Evolutionary conservation across 805 yeast genomes (phyloP), one percentile per base, ranked within the genome.

Genomic region (Hanseniaspora occidentalis): DNA sequence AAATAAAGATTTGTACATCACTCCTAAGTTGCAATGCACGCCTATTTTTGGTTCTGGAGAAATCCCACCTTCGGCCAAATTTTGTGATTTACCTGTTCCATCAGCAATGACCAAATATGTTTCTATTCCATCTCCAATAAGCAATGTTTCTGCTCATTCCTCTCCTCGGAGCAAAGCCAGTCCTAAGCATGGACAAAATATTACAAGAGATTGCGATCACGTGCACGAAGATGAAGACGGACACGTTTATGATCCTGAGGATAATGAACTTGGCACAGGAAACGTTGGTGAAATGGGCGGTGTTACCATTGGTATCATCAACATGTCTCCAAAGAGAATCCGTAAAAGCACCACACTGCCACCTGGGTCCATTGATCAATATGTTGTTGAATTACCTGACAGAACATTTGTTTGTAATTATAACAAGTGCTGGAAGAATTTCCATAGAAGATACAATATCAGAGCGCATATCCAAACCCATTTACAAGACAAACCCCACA

Each of bases 401-500:
- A 81, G 79, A 45, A 66, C 71, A 23, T 94, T 71, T 62, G 69
- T 77, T 27, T 92, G 99, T 60, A 68, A 72, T 44, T 89, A 68
- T 58, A 73, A 80, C 13, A 69, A 69, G 41, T 92, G 99, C 62
- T 81, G 83, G 8, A 86, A 92, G 61, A 64, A 71, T 41, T 89
- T 92, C 61, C 77, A 86, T 6, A 70, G 98, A 53, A 69, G 95
- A 36, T 94, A 94, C 60, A 92, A 92, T 53, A 84, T 85, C 10
- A 67, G 97, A 46, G 84, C 96, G 0, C 99, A 92, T 58, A 88
- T 92, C 42, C 98, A 92, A 57, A 92, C 98, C 1, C 99, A 92
- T 66, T 62, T 92, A 38, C 79, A 89, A 56, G 98, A 94, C 58
- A 67, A 96, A 47, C 99, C 99, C 1, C 89, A 84, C 60, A 65